Evolutionary conservation across 257 asterid genomes (phyloP).

Genomic region (Fraxinus americana): DNA sequence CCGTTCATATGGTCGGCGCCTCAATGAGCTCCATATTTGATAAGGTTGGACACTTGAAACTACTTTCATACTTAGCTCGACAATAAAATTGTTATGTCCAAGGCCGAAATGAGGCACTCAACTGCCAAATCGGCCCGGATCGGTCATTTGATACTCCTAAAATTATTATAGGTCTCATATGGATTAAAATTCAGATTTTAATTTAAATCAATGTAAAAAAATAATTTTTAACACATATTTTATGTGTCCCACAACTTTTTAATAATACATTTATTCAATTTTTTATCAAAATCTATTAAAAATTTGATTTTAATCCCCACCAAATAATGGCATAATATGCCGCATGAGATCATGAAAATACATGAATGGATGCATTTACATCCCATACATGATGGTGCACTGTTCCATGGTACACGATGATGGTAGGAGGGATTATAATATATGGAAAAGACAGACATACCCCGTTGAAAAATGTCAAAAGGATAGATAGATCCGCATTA

Average conservation of each 20-base stretch:
- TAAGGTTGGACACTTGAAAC: background rate
- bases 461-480: constrained; percentile 32
- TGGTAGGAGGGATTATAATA: background rate
- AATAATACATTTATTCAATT: too few relatives aligned
- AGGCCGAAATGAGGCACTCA: too few relatives aligned
- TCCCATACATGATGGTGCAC: background rate
- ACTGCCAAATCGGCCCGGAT: background rate
- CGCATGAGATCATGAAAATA: background rate
- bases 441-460: constrained; percentile 48
- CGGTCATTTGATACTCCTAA: background rate
- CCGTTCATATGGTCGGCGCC: background rate
- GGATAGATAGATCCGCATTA: constrained; percentile 59
- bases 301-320: too few relatives aligned
- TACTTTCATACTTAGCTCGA: too few relatives aligned
- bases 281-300: too few relatives aligned
- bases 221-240: too few relatives aligned
- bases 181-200: too few relatives aligned
- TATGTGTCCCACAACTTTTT: too few relatives aligned
- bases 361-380: background rate
- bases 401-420: background rate
- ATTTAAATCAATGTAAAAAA: too few relatives aligned
- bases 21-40: background rate
- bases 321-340: background rate
- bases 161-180: background rate
- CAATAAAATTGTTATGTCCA: too few relatives aligned